phyloP scores from a whole-genome alignment of 768 basidiomycete genomes.

The Leccinum sublutescens region DNA sequence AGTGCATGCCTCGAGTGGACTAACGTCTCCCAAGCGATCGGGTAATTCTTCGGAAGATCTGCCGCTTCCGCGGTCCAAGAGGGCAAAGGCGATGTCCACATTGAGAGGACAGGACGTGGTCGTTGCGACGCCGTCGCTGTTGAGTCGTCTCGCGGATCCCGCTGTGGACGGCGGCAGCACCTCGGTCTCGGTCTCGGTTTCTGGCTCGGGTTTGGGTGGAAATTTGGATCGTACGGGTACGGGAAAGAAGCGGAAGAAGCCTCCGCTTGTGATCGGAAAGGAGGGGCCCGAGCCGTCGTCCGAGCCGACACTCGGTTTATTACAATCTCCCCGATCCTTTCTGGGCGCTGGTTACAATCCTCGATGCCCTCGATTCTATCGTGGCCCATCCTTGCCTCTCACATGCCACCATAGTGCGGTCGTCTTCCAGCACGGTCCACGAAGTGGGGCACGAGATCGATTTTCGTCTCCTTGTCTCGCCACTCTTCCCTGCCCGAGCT shows the following conservation, averaged over 20 bases:
- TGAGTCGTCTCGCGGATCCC: conserved; percentile 40
- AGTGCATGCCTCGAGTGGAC: background rate
- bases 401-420: too few relatives aligned
- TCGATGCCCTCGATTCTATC: too few relatives aligned
- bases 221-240: conserved; percentile 15
- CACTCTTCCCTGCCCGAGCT: too few relatives aligned
- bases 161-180: conserved; percentile 12
- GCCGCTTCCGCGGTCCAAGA: conserved; percentile 37
- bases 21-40: conserved; percentile 27
- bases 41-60: conserved; percentile 30
- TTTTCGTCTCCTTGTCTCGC: too few relatives aligned
- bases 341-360: too few relatives aligned
- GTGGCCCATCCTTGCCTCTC: too few relatives aligned
- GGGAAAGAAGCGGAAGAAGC: conserved; percentile 21
- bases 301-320: conserved; percentile 12
- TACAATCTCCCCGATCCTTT: too few relatives aligned
- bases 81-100: conserved; percentile 21
- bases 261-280: background rate
- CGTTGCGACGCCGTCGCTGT: conserved; percentile 36
- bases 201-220: conserved; percentile 9
- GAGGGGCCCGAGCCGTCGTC: conserved; percentile 18
- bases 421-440: too few relatives aligned
- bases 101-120: conserved; percentile 25
- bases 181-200: background rate
- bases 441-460: too few relatives aligned